Evolutionary conservation across 1,284 basidiomycete genomes (phyloP).

Genomic region (Tausonia pullulans): DNA sequence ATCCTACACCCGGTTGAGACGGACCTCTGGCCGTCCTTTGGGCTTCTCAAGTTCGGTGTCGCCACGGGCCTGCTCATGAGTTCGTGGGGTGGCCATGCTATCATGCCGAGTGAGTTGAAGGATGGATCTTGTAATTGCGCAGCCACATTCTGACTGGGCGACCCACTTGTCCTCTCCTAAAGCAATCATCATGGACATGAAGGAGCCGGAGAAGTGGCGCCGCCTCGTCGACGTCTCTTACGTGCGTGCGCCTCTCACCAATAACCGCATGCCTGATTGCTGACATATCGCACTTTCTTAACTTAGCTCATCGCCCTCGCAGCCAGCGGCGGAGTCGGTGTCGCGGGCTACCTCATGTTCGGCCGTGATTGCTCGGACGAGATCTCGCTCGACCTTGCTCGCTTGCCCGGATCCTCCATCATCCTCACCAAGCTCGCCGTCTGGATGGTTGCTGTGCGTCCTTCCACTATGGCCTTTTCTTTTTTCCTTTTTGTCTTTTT

Average conservation of each 20-base stretch:
- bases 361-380: slow-evolving; percentile 73
- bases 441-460: slow-evolving; percentile 55
- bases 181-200: slow-evolving; percentile 71
- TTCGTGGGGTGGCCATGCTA: slow-evolving; percentile 42
- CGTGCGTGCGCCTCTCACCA: neutral
- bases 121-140: neutral
- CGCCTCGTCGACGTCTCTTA: slow-evolving; percentile 24
- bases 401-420: slow-evolving; percentile 61
- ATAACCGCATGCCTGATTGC: too few relatives aligned
- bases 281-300: neutral
- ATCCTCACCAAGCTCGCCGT: slow-evolving; percentile 62
- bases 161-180: slow-evolving; percentile 43
- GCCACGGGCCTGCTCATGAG: slow-evolving; percentile 86
- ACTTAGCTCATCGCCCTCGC: slow-evolving; percentile 7
- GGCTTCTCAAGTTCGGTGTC: slow-evolving; percentile 51
- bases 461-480: neutral
- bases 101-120: slow-evolving; percentile 26
- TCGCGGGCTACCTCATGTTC: slow-evolving; percentile 71
- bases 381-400: slow-evolving; percentile 74
- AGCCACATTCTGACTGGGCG: neutral
- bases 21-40: slow-evolving; percentile 47
- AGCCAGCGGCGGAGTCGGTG: slow-evolving; percentile 5
- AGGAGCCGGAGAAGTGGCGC: slow-evolving; percentile 61
- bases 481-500: too few relatives aligned
- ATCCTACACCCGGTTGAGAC: slow-evolving; percentile 66